Evolutionary conservation across 805 yeast genomes (phyloP), one percentile per base, ranked within the genome.

Genomic region (Ogataea zsoltii): DNA sequence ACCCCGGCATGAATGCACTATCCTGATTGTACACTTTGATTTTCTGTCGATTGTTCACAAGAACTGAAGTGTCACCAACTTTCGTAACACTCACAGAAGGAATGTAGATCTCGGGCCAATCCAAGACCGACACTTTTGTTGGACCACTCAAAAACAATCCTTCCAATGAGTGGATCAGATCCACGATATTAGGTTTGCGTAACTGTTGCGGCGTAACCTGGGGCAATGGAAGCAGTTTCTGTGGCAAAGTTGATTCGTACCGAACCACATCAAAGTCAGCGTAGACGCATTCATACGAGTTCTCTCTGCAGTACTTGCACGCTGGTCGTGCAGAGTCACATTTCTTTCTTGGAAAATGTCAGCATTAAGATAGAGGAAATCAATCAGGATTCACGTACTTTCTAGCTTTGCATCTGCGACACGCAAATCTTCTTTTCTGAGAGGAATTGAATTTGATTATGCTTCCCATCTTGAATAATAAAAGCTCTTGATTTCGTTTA

Each of bases 311-410:
- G 36, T 31, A 44, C 3, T 40, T 33, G 29, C 47, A 44, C 12
- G 39, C 21, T 13, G 43, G 47, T 21, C 35, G 25, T 11, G 36
- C 11, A 18, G 29, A 42, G 25, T 44, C 43, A 19, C 47, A 44
- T 17, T 44, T 44, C 25, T 44, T 44, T 17, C 47, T 44, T 37
- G 16, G 28, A 9, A 28, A 14, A 23, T 13, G 23, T 23, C 15
- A 25, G 38, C 12, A 13, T 11, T 13, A 6, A 13, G 28, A 11
- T 28, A 14, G n/a, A 13, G 3, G 10, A 15, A 3, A 17, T 28
- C 17, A 29, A 11, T 3, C 4, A 7, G 14, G 21, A 18, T 17
- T n/a, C 7, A 25, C 45, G 18, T 29, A 42, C 45, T 42, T 42
- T 29, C 40, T 26, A 4, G 45, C 28, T 17, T 42, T 18, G 17